phyloP scores from a whole-genome alignment of 2,329 filamentous ascomycete species.

The Exophiala sideris region DNA sequence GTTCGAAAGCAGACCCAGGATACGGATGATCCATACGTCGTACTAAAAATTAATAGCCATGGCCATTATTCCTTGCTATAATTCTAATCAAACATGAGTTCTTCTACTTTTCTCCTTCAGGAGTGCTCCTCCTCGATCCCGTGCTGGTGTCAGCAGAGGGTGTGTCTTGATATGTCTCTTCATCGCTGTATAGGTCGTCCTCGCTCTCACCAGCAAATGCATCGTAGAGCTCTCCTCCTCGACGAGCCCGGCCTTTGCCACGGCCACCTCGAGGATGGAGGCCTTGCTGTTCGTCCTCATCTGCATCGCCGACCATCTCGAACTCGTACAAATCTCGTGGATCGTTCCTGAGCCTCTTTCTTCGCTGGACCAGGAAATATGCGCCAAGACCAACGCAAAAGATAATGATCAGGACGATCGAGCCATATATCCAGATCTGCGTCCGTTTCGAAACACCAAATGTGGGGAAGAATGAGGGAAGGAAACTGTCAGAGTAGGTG shows the following conservation, averaged over 20 bases:
- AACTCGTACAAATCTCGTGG: constrained; percentile 87
- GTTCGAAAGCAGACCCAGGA: no score
- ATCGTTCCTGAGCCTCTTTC: constrained; percentile 70
- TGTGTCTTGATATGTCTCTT: constrained; percentile 32
- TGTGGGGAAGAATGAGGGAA: constrained; percentile 84
- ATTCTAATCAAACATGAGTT: background rate
- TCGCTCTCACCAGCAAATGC: constrained; percentile 94
- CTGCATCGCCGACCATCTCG: constrained; percentile 82
- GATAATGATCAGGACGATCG: constrained; percentile 74
- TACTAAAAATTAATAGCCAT: no score
- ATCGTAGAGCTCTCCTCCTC: constrained; percentile 89
- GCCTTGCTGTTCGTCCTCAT: constrained; percentile 55
- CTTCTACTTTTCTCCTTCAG: constrained; percentile 22
- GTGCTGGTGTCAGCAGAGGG: constrained; percentile 27
- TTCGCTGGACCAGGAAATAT: constrained; percentile 77
- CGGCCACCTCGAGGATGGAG: constrained; percentile 40
- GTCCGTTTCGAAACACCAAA: constrained; percentile 85
- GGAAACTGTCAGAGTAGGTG: constrained; percentile 52
- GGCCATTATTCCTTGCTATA: no score
- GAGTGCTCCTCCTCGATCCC: constrained; percentile 21
- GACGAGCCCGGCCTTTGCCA: constrained; percentile 52
- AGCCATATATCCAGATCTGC: constrained; percentile 90
- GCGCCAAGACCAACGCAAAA: constrained; percentile 80
- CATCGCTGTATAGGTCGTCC: constrained; percentile 54
- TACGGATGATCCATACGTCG: no score